Evolutionary conservation across 257 asterid species (phyloP).

Genomic region (Nicotiana noctiflora): DNA sequence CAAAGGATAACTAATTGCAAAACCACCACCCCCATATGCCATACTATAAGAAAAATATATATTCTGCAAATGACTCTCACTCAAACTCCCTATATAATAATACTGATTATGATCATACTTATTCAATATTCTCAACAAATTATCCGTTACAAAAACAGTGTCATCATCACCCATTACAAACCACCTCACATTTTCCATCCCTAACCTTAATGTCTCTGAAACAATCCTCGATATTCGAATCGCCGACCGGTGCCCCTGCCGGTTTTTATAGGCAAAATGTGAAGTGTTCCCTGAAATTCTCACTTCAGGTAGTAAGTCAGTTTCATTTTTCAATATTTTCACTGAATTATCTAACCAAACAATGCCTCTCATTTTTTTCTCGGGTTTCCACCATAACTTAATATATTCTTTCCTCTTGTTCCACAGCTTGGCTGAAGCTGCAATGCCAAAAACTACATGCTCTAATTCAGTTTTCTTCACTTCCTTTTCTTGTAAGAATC

Average conservation of each 20-base stretch:
- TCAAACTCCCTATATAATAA: constrained; percentile 17
- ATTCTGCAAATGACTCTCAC: constrained; percentile 19
- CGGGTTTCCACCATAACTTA: constrained; percentile 63
- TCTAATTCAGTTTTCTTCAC: constrained; percentile 2
- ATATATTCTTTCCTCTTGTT: constrained; percentile 8
- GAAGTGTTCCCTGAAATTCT: constrained; percentile 59
- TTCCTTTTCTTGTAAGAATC: neutral
- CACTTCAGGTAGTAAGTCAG: constrained; percentile 36
- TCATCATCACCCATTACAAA: constrained; percentile 93
- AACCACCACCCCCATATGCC: constrained; percentile 24
- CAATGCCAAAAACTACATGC: constrained; percentile 21
- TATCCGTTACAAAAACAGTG: constrained; percentile 70
- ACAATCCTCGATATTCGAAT: constrained; percentile 71
- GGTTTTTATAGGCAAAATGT: constrained; percentile 44
- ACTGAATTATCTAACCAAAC: constrained; percentile 67
- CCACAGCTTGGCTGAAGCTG: constrained; percentile 19
- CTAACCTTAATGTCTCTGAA: constrained; percentile 61
- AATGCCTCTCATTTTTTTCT: constrained; percentile 47
- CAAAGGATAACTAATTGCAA: constrained; percentile 17
- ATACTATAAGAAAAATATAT: constrained; percentile 55
- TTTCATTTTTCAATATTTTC: constrained; percentile 20
- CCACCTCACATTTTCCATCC: constrained; percentile 58
- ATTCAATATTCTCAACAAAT: constrained; percentile 27
- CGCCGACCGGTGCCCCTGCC: constrained; percentile 71
- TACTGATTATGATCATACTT: constrained; percentile 20